Evolutionary conservation across 768 basidiomycete genomes (phyloP), one percentile per base, ranked within the genome.

Genomic region (Tubosaeta sp.): DNA sequence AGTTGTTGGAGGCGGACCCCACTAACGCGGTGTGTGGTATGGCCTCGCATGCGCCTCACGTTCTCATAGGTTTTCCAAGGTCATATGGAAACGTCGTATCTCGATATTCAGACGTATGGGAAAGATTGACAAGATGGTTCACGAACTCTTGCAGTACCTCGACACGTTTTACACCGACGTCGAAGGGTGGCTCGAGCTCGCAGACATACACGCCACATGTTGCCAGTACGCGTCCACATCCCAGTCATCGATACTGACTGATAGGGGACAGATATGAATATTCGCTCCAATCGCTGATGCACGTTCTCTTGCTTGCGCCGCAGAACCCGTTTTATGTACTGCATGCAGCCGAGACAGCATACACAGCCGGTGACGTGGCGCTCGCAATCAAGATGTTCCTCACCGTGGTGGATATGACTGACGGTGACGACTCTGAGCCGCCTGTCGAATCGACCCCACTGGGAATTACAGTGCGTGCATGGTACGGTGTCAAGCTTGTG

Each of bases 81-180:
- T 80, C 1, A 67, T 79, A 29, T 91, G 90, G 84, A 91, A 92
- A 59, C 81, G 93, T n/a, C 80, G 82, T 47, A 82, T 90, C 56
- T 82, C 88, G 0, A 79, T 92, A 11, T 76, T 87, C 10, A 73
- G 85, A 40, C 74, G 81, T 10, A 73, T 71, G 7, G 83, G 88
- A 41, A 79, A 79, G 61, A 67, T 78, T 0, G 82, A 90, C 45
- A 76, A 75, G 44, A 85, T 88, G 0, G 82, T 87, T 2, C 77
- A 83, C 10, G 83, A 92, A 60, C 76, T 95, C 3, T 79, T 80
- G 13, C 72, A 76, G 38, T 84, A 86, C 58, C 77, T 93, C 18
- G 93, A 96, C 60, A 90, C 86, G 0, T 87, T 92, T 64, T 96
- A 95, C 65, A 82, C 83, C 19, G 94, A 96, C 56, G 73, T 86